phyloP scores from a whole-genome alignment of 2,329 filamentous ascomycete genomes.

The Cucurbitaria berberidis region DNA sequence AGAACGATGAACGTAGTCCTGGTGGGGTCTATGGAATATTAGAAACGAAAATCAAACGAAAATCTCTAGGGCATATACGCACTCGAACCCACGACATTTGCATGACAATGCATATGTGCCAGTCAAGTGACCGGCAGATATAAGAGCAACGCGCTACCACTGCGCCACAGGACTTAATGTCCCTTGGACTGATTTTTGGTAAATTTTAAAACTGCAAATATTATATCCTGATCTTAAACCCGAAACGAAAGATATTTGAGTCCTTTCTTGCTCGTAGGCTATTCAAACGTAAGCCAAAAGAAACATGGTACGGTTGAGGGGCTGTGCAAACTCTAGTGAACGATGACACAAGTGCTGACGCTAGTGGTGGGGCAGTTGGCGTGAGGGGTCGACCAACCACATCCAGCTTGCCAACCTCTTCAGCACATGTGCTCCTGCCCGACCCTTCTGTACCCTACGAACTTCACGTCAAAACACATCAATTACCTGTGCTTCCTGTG shows the following conservation, averaged over 20 bases:
- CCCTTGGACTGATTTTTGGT: constrained; percentile 24
- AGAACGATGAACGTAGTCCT: constrained; percentile 25
- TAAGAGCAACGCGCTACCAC: constrained; percentile 59
- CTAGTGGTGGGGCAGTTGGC: constrained; percentile 11
- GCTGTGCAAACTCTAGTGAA: constrained; percentile 11
- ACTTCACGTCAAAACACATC: background rate
- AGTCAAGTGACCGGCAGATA: constrained; percentile 48
- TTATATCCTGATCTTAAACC: background rate
- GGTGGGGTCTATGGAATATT: constrained; percentile 25
- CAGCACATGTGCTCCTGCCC: constrained; percentile 18
- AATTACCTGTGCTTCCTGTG: no score
- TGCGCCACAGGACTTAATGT: constrained; percentile 51
- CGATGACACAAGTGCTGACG: constrained; percentile 12
- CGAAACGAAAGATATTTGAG: no score
- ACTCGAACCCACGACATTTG: constrained; percentile 54
- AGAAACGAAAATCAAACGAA: background rate
- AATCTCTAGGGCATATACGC: constrained; percentile 6
- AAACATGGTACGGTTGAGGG: constrained; percentile 4
- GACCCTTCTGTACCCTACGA: background rate
- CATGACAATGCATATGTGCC: constrained; percentile 49
- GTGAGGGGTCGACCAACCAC: constrained; percentile 19
- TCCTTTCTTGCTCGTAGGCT: background rate
- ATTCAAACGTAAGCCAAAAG: background rate
- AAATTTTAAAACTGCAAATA: constrained; percentile 1
- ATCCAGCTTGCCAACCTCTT: constrained; percentile 9